phyloP scores from a whole-genome alignment of 2,329 filamentous ascomycete genomes.

The Neofusicoccum parvum region DNA sequence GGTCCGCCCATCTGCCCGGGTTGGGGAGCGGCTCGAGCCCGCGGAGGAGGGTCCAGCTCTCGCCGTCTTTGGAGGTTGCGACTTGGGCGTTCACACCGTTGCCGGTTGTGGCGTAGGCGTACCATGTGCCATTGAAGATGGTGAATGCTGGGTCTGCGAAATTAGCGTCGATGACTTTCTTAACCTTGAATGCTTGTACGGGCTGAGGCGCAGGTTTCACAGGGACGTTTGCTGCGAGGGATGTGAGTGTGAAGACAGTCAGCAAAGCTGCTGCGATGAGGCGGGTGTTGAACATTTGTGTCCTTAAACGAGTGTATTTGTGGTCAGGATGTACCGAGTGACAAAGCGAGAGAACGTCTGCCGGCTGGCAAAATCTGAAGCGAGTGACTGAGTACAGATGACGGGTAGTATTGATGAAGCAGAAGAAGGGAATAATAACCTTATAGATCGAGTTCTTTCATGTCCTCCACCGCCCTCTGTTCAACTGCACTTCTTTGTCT shows the following conservation, averaged over 20 bases:
- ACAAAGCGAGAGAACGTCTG: neutral
- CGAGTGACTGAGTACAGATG: neutral
- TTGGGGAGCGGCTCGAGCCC: constrained; percentile 33
- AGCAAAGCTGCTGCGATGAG: neutral
- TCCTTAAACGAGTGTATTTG: neutral
- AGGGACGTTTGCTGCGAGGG: neutral
- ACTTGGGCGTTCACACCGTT: constrained; percentile 35
- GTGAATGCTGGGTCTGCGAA: constrained; percentile 43
- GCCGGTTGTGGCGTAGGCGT: constrained; percentile 38
- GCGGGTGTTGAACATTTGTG: neutral
- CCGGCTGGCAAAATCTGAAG: too few relatives aligned
- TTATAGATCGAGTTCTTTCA: neutral
- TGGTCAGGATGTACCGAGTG: neutral
- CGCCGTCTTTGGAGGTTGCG: constrained; percentile 39
- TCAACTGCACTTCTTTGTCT: neutral
- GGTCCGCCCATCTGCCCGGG: constrained; percentile 30
- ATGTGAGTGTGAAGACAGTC: neutral
- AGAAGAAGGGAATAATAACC: neutral
- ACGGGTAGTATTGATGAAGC: too few relatives aligned
- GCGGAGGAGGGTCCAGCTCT: constrained; percentile 31
- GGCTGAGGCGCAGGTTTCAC: neutral
- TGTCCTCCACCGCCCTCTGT: too few relatives aligned
- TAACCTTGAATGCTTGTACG: neutral
- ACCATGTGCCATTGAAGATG: constrained; percentile 36
- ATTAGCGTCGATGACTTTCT: neutral